Base-by-base conservation (phyloP, 257 asterid species). In the Penstemon eatonii region DNA sequence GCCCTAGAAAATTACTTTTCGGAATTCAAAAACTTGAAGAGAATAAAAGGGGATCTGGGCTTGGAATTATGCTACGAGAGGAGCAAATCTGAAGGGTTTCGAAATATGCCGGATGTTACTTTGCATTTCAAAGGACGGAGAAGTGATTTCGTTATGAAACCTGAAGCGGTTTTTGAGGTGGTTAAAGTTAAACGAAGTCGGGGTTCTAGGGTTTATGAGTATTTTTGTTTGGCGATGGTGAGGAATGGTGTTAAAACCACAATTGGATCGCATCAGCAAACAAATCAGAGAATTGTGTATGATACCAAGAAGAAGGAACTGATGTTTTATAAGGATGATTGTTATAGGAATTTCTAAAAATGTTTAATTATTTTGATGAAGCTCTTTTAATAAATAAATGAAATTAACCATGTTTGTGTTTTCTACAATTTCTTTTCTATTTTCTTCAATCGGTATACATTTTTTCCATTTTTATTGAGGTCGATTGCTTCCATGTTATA, bases 241-340 rank as follows among this genome's bases (percentile, higher is more conserved):
- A 4, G 52, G 72, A 45, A 47, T 54, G 9, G 8, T 4, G 5
- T 12, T 19, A 42, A 8, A 11, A 51, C 76, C 15, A 49, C 59
- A 46, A 40, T 76, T 12, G 80, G 76, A 60, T 12, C 63, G 11
- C 55, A 73, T 39, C 80, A 65, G 61, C 79, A 74, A 7, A 74
- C 68, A 3, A 69, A 75, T 51, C 74, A 75, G 8, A 69, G 63
- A 67, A 57, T 75, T 2, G n/a, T 63, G 3, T 25, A 69, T 13
- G 72, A 63, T 69, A 58, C 72, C 4, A 58, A 9, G 41, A 51
- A 50, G 2, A 51, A 57, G 25, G 4, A 7, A 33, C 45, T 72
- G n/a, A 7, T 72, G 38, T 71, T 63, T 64, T 39, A 56, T 63
- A 58, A 7, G n/a, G 71, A 55, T 41, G 71, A 72, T 46, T 68